Evolutionary conservation across 305 asterid species (phyloP), one percentile per base, ranked within the genome.

Genomic region (Vinca major): DNA sequence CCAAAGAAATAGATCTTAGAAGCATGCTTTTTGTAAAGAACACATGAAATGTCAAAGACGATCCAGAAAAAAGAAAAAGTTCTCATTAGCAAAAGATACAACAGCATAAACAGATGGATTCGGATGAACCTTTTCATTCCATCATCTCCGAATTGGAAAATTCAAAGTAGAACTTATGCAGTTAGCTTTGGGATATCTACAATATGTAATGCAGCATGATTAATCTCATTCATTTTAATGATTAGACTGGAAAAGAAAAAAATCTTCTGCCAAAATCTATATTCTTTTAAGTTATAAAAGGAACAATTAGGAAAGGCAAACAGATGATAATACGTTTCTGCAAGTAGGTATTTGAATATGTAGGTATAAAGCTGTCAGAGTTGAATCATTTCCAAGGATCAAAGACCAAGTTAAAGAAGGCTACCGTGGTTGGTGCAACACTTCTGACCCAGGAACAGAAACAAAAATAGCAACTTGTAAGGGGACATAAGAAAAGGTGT

Each of bases 1-100:
- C 66, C 70, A 61, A 33, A 62, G 12, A 65, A 51, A 12, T 20
- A 52, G 51, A 43, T 48, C 45, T 51, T 50, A 67, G 65, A 74
- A 74, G 65, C 67, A 71, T 21, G 50, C 17, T 26, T 43, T 6
- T 54, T 11, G 54, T 39, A 67, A 26, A 43, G 44, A 48, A 66
- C 14, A 61, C 41, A 13, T 7, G 48, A 36, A 37, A 49, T 2
- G 8, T 60, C 0, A 57, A 44, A 17, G 12, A 67, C 19, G 11
- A 14, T n/a, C 11, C 5, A 58, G 7, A 58, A 14, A 36, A 12
- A 14, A 58, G 65, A 13, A 26, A 26, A 26, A 26, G 0, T 0
- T 0, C 33, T 6, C 48, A 37, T 37, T 37, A 36, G 20, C 17
- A 37, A 58, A 13, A 3, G 3, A 56, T 14, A 14, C n/a, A 13